Percentiles rank a stretch among this genome's conserved stretches.
Conservation (phyloP, 768 basidiomycete genomes). For the Leccinum imitatum region DNA sequence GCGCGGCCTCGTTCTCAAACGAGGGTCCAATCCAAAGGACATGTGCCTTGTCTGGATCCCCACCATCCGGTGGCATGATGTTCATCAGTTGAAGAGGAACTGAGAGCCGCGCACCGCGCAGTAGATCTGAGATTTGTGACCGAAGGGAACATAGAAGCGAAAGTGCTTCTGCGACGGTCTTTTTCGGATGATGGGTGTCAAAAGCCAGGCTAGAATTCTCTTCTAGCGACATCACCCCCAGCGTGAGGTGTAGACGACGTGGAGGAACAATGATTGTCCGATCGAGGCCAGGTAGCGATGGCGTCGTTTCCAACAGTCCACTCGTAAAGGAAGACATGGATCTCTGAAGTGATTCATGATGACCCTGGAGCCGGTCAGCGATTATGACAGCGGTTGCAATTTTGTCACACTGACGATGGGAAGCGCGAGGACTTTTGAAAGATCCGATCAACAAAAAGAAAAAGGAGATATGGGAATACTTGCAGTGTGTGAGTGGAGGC, state of each 20-base stretch:
- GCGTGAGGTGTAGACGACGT: constrained; percentile 66
- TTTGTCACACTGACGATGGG: constrained; percentile 31
- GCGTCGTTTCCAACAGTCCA: constrained; percentile 19
- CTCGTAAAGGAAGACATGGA: constrained; percentile 39
- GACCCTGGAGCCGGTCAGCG: constrained; percentile 33
- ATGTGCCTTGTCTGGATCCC: constrained; percentile 43
- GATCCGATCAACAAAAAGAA: constrained; percentile 5
- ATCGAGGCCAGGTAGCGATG: constrained; percentile 54
- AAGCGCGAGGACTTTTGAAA: constrained; percentile 29
- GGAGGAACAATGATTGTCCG: constrained; percentile 53
- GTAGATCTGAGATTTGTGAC: constrained; percentile 44
- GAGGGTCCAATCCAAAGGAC: constrained; percentile 58
- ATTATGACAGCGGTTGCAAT: constrained; percentile 24
- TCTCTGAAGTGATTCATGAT: constrained; percentile 39
- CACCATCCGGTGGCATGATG: constrained; percentile 44
- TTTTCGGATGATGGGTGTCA: constrained; percentile 2
- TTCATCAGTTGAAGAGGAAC: constrained; percentile 49
- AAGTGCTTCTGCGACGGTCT: constrained; percentile 42
- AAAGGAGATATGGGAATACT: constrained; percentile 8
- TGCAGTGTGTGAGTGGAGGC: constrained; percentile 28
- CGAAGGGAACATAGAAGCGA: constrained; percentile 38
- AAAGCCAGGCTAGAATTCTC: constrained; percentile 10
- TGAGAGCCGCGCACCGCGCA: constrained; percentile 33
- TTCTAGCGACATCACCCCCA: constrained; percentile 69
- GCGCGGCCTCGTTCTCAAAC: constrained; percentile 31